Evolutionary conservation across 164 flowering plant genomes (phyloP).

Genomic region (Umbilicus rupestris): DNA sequence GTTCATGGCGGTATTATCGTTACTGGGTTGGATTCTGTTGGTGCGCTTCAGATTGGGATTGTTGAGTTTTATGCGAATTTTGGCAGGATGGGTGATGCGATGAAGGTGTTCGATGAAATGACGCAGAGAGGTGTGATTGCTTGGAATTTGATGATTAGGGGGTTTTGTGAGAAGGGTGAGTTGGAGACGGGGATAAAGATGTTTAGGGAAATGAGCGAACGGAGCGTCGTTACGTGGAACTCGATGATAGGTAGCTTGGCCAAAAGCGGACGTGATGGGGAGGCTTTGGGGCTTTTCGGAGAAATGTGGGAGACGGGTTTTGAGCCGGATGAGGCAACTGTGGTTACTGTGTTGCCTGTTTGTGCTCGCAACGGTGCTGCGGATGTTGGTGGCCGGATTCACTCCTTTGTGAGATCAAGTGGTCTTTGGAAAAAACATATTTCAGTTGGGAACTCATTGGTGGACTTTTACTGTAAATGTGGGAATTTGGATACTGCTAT

Average conservation of each 20-base stretch:
- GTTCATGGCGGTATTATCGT: slow-evolving; percentile 39
- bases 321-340: slow-evolving; percentile 63
- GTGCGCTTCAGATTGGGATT: slow-evolving; percentile 40
- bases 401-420: slow-evolving; percentile 34
- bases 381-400: slow-evolving; percentile 47
- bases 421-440: slow-evolving; percentile 26
- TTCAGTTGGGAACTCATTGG: slow-evolving; percentile 56
- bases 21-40: slow-evolving; percentile 39
- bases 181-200: slow-evolving; percentile 42
- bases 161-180: slow-evolving; percentile 56
- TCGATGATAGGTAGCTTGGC: slow-evolving; percentile 54
- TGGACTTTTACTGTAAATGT: slow-evolving; percentile 61
- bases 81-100: slow-evolving; percentile 50
- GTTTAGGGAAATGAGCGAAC: slow-evolving; percentile 50
- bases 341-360: slow-evolving; percentile 54
- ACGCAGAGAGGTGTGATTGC: slow-evolving; percentile 40
- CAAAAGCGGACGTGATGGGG: slow-evolving; percentile 38
- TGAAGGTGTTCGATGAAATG: slow-evolving; percentile 62
- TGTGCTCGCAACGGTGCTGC: slow-evolving; percentile 62
- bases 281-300: slow-evolving; percentile 49
- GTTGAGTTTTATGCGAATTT: slow-evolving; percentile 45
- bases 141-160: slow-evolving; percentile 74
- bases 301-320: slow-evolving; percentile 51
- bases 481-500: slow-evolving; percentile 44
- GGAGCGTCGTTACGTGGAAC: slow-evolving; percentile 70